Percentiles rank a stretch among this genome's conserved stretches.
Conservation (phyloP, 176 grass and related monocot species). For the Luzula sylvatica region DNA sequence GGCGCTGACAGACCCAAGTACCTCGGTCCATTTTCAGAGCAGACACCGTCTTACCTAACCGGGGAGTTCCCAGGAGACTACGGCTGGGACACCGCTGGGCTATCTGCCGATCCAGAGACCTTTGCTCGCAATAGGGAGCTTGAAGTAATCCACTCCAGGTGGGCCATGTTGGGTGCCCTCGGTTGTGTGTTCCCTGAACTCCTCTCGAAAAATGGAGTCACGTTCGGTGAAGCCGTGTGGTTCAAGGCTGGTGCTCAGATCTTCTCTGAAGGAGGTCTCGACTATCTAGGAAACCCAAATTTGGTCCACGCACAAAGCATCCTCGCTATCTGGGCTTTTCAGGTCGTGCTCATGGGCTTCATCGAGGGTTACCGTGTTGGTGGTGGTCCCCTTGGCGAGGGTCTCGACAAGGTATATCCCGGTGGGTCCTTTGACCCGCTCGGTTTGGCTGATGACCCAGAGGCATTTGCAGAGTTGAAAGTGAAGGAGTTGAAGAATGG, state of each 20-base stretch:
- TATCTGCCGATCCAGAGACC: constrained; percentile 35
- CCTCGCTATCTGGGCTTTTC: constrained; percentile 41
- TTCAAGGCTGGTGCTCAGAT: constrained; percentile 48
- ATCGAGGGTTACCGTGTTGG: constrained; percentile 40
- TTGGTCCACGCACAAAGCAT: constrained; percentile 43
- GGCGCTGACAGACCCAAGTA: constrained; percentile 38
- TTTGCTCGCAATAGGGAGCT: constrained; percentile 34
- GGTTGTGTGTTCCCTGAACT: constrained; percentile 34
- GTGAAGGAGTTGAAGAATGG: constrained; percentile 41
- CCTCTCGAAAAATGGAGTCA: constrained; percentile 32
- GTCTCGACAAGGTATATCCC: constrained; percentile 13
- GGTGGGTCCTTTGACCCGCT: constrained; percentile 19
- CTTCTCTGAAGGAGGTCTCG: constrained; percentile 38
- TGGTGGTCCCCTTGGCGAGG: constrained; percentile 15
- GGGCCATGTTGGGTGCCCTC: constrained; percentile 37
- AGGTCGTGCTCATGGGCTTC: constrained; percentile 43
- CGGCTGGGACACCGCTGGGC: constrained; percentile 33
- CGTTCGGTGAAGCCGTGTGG: constrained; percentile 44
- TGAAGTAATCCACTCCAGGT: constrained; percentile 32
- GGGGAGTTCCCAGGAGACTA: constrained; percentile 34
- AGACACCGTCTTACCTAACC: constrained; percentile 27
- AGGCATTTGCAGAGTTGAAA: constrained; percentile 33
- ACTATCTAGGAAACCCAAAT: constrained; percentile 45
- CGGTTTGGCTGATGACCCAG: constrained; percentile 25
- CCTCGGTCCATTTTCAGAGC: constrained; percentile 29